Percentiles rank a stretch among this genome's conserved stretches.
Evolutionary conservation across 1,284 basidiomycete species (phyloP).

Genomic region (Ustilago hordei): DNA sequence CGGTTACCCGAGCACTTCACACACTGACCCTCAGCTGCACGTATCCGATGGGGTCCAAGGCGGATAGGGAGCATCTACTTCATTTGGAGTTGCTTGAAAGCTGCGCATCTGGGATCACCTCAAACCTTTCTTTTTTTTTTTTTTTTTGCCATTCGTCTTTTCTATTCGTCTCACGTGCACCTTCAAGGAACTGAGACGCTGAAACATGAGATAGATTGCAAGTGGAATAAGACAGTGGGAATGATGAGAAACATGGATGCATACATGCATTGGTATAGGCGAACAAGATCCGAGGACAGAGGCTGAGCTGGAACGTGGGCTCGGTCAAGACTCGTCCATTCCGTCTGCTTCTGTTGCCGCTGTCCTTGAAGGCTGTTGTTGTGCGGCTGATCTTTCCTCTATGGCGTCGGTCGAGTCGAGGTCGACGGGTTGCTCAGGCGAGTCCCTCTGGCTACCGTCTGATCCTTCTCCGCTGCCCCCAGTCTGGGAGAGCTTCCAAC

Average conservation of each 20-base stretch:
- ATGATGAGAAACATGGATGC: constrained; percentile 11
- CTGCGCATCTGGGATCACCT: constrained; percentile 49
- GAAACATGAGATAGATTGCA: background rate
- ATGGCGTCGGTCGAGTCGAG: background rate
- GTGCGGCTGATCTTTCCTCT: constrained; percentile 1
- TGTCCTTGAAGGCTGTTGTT: constrained; percentile 6
- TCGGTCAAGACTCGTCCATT: constrained; percentile 37
- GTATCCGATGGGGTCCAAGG: constrained; percentile 53
- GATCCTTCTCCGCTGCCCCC: constrained; percentile 10
- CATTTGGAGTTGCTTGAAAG: constrained; percentile 53
- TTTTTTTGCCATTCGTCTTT: background rate
- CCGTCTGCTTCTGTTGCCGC: constrained; percentile 15
- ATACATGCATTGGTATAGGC: constrained; percentile 21
- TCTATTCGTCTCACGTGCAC: background rate
- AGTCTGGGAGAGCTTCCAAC: constrained; percentile 62
- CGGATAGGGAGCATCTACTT: constrained; percentile 54
- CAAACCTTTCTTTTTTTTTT: constrained; percentile 57
- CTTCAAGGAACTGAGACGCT: background rate
- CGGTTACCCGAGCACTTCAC: constrained; percentile 59
- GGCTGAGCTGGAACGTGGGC: constrained; percentile 3
- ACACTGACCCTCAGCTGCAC: constrained; percentile 58
- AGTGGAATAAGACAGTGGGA: background rate
- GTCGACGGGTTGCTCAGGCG: constrained; percentile 22
- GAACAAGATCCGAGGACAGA: constrained; percentile 5
- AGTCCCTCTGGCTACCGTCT: constrained; percentile 20